phyloP scores from a whole-genome alignment of 371 early-diverging fungal genomes.

The Mycotypha africana region DNA sequence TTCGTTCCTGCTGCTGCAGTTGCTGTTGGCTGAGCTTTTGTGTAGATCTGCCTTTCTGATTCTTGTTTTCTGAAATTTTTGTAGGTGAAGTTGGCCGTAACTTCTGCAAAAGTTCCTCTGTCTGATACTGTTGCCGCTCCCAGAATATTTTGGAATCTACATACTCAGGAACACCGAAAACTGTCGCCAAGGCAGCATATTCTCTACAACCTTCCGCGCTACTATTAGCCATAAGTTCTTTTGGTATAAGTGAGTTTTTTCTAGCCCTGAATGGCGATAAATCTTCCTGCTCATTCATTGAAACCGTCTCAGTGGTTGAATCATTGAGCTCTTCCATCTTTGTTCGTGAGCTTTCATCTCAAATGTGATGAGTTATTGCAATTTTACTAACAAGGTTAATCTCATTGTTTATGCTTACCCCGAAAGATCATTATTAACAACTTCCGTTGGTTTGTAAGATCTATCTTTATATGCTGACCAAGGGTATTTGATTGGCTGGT shows the following conservation, averaged over 20 bases:
- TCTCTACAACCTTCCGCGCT: slow-evolving; percentile 34
- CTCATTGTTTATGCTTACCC: too few species aligned
- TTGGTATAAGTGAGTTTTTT: slow-evolving; percentile 36
- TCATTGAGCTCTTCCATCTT: too few species aligned
- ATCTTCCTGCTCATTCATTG: too few species aligned
- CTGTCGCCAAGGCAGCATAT: slow-evolving; percentile 42
- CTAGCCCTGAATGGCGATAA: too few species aligned
- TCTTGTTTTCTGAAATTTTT: slow-evolving; percentile 1
- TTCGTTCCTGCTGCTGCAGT: not conserved
- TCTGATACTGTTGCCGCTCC: slow-evolving; percentile 25
- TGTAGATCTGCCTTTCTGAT: slow-evolving; percentile 5
- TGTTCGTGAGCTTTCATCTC: too few species aligned
- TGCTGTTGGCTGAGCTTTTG: slow-evolving; percentile 1
- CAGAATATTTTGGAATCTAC: slow-evolving; percentile 39
- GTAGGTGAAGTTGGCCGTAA: not conserved
- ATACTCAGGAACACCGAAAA: slow-evolving; percentile 46
- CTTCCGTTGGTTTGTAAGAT: too few species aligned
- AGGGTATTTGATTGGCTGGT: too few species aligned
- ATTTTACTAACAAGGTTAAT: too few species aligned
- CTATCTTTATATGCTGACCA: too few species aligned
- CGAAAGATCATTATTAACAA: too few species aligned
- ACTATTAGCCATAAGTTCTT: slow-evolving; percentile 31
- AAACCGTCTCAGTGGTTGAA: too few species aligned
- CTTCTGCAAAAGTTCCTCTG: slow-evolving; percentile 1
- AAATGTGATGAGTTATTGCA: too few species aligned